These are phyloP conservation scores for Atalantia buxifolia DNA, from an alignment of 345 rosid species.

Conservation along the genomic window DNA sequence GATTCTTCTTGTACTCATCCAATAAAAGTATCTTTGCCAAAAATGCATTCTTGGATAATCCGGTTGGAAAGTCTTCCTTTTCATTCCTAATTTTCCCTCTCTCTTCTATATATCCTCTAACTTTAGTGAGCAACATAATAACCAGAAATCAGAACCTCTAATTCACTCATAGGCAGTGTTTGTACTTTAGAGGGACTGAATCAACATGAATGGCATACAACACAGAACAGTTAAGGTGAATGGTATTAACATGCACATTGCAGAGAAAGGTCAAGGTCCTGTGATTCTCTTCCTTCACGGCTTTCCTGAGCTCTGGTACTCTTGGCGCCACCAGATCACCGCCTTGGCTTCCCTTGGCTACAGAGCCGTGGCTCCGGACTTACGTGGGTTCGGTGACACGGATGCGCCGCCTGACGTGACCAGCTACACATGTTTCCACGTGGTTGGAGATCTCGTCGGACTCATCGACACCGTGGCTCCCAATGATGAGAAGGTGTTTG, in stretches of 20 bases:
- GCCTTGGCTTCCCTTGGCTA: slow-evolving; percentile 59
- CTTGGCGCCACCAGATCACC: slow-evolving; percentile 81
- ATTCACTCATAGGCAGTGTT: too few relatives aligned
- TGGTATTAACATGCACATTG: slow-evolving; percentile 73
- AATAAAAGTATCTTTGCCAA: too few relatives aligned
- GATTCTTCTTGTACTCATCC: too few relatives aligned
- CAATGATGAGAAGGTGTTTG: slow-evolving; percentile 41
- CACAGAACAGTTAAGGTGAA: slow-evolving; percentile 56
- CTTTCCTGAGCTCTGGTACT: slow-evolving; percentile 85
- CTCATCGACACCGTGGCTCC: slow-evolving; percentile 42
- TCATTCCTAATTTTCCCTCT: too few relatives aligned
- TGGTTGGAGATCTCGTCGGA: slow-evolving; percentile 56
- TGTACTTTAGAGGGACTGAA: too few relatives aligned
- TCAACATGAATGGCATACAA: slow-evolving; percentile 40
- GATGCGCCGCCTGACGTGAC: slow-evolving; percentile 47
- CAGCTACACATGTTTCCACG: slow-evolving; percentile 43
- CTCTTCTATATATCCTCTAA: too few relatives aligned
- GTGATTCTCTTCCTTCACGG: slow-evolving; percentile 71
- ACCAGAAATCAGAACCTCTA: background rate
- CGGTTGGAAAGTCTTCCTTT: too few relatives aligned
- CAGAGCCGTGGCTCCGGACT: slow-evolving; percentile 80
- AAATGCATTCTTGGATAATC: too few relatives aligned
- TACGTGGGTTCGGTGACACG: slow-evolving; percentile 75
- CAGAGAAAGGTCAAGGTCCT: slow-evolving; percentile 57
- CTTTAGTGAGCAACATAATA: background rate